Conservation (phyloP, 2,329 filamentous ascomycete species). For the Calonectria pseudoreteaudii region DNA sequence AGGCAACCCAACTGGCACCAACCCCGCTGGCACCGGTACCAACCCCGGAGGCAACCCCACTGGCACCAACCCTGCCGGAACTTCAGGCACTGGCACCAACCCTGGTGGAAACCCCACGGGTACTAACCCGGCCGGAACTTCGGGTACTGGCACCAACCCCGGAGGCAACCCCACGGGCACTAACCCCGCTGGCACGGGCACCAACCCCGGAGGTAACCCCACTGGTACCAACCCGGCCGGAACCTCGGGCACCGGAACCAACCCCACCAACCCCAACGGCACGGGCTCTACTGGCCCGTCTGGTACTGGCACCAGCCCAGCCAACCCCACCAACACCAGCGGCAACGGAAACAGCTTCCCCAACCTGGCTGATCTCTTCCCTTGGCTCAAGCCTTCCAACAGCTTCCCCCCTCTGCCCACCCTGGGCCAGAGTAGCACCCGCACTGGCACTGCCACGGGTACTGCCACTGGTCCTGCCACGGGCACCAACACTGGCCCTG, state of each 20-base stretch:
- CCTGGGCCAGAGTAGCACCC: background rate
- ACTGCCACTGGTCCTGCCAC: background rate
- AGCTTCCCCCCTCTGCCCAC: background rate
- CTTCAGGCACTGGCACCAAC: background rate
- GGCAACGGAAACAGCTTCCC: background rate
- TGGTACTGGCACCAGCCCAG: background rate
- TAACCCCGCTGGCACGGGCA: background rate
- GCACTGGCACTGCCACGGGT: background rate
- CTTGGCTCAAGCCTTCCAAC: background rate
- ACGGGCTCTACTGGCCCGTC: background rate
- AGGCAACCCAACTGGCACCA: background rate
- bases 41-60: background rate
- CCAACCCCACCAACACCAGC: background rate
- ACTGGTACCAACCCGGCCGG: background rate
- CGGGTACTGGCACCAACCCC: background rate
- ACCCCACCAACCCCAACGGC: background rate
- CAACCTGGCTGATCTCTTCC: background rate
- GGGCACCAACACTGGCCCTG: background rate
- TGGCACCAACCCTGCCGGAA: background rate
- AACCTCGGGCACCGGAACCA: background rate
- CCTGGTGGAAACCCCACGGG: background rate
- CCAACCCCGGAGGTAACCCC: background rate
- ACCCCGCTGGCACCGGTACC: background rate
- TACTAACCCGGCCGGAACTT: background rate
- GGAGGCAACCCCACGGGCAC: background rate